Conservation (phyloP, 176 grass and related monocot genomes). For the Oryza glumipatula region DNA sequence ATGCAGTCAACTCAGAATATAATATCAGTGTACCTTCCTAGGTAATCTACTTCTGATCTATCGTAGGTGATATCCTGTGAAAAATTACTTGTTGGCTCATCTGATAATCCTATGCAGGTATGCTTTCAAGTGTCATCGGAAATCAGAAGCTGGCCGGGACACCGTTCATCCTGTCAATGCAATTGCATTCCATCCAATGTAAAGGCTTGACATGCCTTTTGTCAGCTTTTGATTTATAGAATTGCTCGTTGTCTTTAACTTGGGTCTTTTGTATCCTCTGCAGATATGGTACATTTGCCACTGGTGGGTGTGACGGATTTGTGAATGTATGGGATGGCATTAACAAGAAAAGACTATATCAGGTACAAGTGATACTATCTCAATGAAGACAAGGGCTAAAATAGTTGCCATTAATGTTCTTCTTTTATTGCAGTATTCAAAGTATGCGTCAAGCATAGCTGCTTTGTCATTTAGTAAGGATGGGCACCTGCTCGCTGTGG, state of each 20-base stretch:
- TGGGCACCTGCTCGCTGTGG: conserved; percentile 88
- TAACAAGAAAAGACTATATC: conserved; percentile 98
- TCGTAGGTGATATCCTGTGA: neutral
- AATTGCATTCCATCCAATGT: conserved; percentile 99
- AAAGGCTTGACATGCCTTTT: conserved; percentile 27
- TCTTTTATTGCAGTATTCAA: conserved; percentile 72
- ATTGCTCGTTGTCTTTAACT: conserved; percentile 19
- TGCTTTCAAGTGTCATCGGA: conserved; percentile 98
- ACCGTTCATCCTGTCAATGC: conserved; percentile 96
- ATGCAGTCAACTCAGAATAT: neutral
- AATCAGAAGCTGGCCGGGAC: conserved; percentile 90
- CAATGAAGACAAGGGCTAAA: neutral
- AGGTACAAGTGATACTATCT: conserved; percentile 55
- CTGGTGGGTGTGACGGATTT: conserved; percentile 92
- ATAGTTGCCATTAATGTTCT: neutral
- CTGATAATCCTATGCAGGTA: conserved; percentile 58
- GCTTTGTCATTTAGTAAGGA: conserved; percentile 95
- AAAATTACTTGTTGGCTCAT: conserved; percentile 18
- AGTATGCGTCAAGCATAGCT: conserved; percentile 85
- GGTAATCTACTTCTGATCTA: conserved; percentile 23
- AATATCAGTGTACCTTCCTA: neutral
- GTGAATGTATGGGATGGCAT: conserved; percentile 99
- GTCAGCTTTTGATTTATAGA: conserved; percentile 2
- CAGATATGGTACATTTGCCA: conserved; percentile 99
- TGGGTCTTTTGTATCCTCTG: neutral